These are phyloP conservation scores for Coemansia sp. DNA, from an alignment of 192 early-diverging fungal genomes.

Conservation along the genomic window DNA sequence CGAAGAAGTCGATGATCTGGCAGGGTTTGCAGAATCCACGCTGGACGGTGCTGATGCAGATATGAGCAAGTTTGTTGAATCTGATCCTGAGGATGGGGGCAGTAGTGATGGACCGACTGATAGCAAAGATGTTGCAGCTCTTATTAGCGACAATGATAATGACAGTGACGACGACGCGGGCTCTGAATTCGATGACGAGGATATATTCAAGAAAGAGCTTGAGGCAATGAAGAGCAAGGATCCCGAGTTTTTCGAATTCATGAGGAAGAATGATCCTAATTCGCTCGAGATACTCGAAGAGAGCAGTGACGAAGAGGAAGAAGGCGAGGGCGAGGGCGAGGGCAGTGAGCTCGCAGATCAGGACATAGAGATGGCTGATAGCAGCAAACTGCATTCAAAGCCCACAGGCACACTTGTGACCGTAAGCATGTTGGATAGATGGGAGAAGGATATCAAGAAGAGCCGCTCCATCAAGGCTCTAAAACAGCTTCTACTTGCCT, in stretches of 20 bases:
- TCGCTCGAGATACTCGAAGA: slow-evolving; percentile 79
- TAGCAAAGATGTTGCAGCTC: slow-evolving; percentile 13
- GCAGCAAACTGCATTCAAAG: slow-evolving; percentile 40
- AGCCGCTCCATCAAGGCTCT: slow-evolving; percentile 70
- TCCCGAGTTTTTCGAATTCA: slow-evolving; percentile 90
- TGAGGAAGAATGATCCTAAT: slow-evolving; percentile 83
- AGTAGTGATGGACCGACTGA: not conserved
- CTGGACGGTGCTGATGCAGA: slow-evolving; percentile 38
- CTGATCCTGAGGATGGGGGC: slow-evolving; percentile 19
- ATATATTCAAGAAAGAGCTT: slow-evolving; percentile 77
- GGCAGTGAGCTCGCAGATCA: slow-evolving; percentile 29
- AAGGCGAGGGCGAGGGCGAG: slow-evolving; percentile 44
- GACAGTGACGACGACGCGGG: slow-evolving; percentile 49
- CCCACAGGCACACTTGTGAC: slow-evolving; percentile 60
- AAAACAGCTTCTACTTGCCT: slow-evolving; percentile 79
- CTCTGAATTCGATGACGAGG: slow-evolving; percentile 65
- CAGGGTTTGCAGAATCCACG: slow-evolving; percentile 44
- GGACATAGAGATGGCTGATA: slow-evolving; percentile 50
- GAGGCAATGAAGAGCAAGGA: slow-evolving; percentile 84
- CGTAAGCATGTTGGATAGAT: slow-evolving; percentile 70
- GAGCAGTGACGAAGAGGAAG: slow-evolving; percentile 45
- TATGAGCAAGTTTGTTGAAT: slow-evolving; percentile 41
- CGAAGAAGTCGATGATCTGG: slow-evolving; percentile 53
- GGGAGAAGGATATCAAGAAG: slow-evolving; percentile 65
- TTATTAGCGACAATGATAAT: slow-evolving; percentile 29